Evolutionary conservation across 2,329 filamentous ascomycete species (phyloP), one percentile per base, ranked within the genome.

Genomic region (Aspergillus hortae): DNA sequence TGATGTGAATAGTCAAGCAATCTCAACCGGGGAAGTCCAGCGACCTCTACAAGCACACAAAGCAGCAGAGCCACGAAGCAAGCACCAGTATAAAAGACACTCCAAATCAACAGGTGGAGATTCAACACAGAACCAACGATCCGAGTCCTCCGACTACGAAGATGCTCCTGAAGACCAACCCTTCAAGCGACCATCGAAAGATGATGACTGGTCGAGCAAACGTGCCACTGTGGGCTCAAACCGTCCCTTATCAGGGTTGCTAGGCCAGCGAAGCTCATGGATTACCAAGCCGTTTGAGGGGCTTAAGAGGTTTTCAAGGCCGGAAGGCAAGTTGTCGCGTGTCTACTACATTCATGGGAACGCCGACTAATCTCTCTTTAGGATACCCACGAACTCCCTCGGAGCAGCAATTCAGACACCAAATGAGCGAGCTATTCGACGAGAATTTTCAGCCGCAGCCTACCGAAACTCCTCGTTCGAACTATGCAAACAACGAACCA

Each of bases 351-450:
- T 17, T 15, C 6, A 38, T 38, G 14, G 35, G 35, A 4, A 30
- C 10, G 3, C 7, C 27, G 27, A 30, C 27, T 30, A 30, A 38
- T 11, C 11, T 38, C 7, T 38, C 14, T 38, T 19, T 46, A 65
- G 63, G 56, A 27, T 48, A 53, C 30, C 56, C 55, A 49, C 63
- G 62, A 35, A 64, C 60, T 38, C 68, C 66, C 14, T 68, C 66
- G 0, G 66, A 69, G 46, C 65, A 67, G 38, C 64, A 67, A 40
- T 66, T 68, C 32, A 63, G 66, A 53, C 65, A 66, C 44, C 61
- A 53, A 35, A 63, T 69, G 49, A 69, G 66, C 56, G 59, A 58
- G 45, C 59, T 69, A 3, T 66, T 69, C 46, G 67, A 69, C 45
- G 66, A 69, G 12, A 66, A 56, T 43, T 55, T 66, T 19, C 60